Evolutionary conservation across 495 filamentous ascomycete genomes (phyloP).

Genomic region (Penicillium nucicola): DNA sequence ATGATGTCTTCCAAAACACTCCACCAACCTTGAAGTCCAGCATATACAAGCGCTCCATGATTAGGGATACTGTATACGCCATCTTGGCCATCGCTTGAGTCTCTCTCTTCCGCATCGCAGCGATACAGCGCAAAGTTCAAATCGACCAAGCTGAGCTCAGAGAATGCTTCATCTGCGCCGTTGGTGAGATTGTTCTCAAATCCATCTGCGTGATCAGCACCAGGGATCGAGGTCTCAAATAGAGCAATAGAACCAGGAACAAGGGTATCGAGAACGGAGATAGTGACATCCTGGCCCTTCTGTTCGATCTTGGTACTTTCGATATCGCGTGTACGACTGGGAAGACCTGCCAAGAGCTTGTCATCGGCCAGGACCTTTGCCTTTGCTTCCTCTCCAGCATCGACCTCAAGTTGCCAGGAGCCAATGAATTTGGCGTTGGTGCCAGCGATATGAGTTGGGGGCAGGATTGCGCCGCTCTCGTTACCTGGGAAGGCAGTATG

Average conservation of each 20-base stretch:
- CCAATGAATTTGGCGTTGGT: slow-evolving; percentile 75
- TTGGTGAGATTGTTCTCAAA: slow-evolving; percentile 80
- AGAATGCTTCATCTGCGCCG: slow-evolving; percentile 78
- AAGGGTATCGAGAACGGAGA: slow-evolving; percentile 77
- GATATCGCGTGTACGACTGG: slow-evolving; percentile 72
- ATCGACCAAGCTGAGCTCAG: slow-evolving; percentile 68
- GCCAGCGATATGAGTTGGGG: slow-evolving; percentile 71
- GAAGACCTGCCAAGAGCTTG: slow-evolving; percentile 70
- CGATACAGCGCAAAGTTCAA: slow-evolving; percentile 91
- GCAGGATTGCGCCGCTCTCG: slow-evolving; percentile 71
- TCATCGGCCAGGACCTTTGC: slow-evolving; percentile 63
- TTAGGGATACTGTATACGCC: slow-evolving; percentile 86
- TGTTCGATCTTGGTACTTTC: slow-evolving; percentile 65
- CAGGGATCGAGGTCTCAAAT: slow-evolving; percentile 92
- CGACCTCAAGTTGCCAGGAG: slow-evolving; percentile 84
- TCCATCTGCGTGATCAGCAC: slow-evolving; percentile 72
- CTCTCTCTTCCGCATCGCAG: slow-evolving; percentile 88
- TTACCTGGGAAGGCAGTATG: slow-evolving; percentile 93
- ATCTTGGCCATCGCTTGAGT: slow-evolving; percentile 73
- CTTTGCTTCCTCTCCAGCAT: slow-evolving; percentile 63
- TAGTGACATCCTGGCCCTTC: slow-evolving; percentile 65
- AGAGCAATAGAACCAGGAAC: slow-evolving; percentile 91
- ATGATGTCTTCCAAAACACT: slow-evolving; percentile 84
- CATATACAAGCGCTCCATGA: slow-evolving; percentile 83
- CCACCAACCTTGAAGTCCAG: slow-evolving; percentile 98